A percentile compares a stretch with the other conserved stretches of the same genome.
phyloP scores from a whole-genome alignment of 2,329 filamentous ascomycete genomes.

The Aspergillus persii region DNA sequence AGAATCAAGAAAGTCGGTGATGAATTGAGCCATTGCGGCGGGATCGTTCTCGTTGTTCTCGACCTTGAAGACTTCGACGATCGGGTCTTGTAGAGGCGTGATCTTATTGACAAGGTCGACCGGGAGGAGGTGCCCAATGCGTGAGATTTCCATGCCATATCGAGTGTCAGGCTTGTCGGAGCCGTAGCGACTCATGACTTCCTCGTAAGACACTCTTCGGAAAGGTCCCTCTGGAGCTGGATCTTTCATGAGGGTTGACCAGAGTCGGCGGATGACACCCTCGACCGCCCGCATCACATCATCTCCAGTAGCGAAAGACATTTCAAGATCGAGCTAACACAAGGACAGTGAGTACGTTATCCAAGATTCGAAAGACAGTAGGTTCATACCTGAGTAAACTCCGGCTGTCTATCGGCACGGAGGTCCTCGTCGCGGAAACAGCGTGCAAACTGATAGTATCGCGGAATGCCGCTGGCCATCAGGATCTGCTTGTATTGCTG shows the following conservation, averaged over 20 bases:
- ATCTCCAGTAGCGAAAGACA: constrained; percentile 74
- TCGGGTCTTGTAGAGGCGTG: constrained; percentile 63
- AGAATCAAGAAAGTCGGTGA: constrained; percentile 69
- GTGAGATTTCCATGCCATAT: constrained; percentile 65
- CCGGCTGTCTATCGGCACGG: constrained; percentile 87
- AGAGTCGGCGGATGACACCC: constrained; percentile 55
- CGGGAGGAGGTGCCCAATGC: constrained; percentile 63
- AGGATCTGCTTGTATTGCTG: constrained; percentile 99
- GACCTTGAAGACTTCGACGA: constrained; percentile 73
- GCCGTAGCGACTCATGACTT: constrained; percentile 77
- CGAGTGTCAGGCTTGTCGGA: constrained; percentile 91
- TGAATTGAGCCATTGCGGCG: constrained; percentile 58
- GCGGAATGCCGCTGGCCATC: constrained; percentile 81
- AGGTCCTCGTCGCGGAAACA: constrained; percentile 96
- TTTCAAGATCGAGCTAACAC: constrained; percentile 79
- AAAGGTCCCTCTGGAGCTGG: constrained; percentile 50
- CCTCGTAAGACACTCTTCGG: constrained; percentile 64
- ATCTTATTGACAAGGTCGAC: constrained; percentile 71
- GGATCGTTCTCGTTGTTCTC: constrained; percentile 47
- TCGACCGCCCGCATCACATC: constrained; percentile 64
- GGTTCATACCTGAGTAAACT: constrained; percentile 79
- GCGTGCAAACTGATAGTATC: constrained; percentile 88
- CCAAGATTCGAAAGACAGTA: not conserved
- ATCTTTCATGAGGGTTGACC: constrained; percentile 49
- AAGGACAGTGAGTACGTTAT: not conserved